Evolutionary conservation across 2,329 filamentous ascomycete species (phyloP).

Genomic region (Trichoderma polysporum): DNA sequence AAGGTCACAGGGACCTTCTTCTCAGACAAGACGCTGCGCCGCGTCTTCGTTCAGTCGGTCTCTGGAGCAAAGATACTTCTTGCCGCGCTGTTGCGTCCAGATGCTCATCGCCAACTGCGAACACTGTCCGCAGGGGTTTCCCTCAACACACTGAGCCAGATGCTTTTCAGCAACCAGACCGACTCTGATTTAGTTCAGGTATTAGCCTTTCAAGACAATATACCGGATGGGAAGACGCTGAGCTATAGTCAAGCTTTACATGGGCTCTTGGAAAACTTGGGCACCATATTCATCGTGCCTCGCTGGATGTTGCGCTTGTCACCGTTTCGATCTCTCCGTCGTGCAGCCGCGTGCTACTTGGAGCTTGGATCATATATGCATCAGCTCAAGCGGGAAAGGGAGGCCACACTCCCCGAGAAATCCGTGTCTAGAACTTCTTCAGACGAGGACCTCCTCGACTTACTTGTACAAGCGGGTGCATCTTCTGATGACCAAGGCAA

Average conservation of each 20-base stretch:
- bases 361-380: background rate
- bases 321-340: background rate
- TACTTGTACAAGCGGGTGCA: background rate
- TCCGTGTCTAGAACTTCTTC: background rate
- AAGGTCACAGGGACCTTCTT: background rate
- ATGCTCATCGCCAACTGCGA: background rate
- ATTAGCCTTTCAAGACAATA: background rate
- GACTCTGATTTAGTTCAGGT: background rate
- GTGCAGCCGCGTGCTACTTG: background rate
- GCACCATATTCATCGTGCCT: background rate
- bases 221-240: background rate
- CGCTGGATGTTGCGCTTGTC: background rate
- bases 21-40: background rate
- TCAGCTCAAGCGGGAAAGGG: background rate
- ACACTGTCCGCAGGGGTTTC: background rate
- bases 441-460: background rate
- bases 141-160: background rate
- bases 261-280: background rate
- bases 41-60: background rate
- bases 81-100: background rate
- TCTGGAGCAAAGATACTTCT: background rate
- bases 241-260: background rate
- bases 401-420: background rate
- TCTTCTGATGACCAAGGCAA: background rate
- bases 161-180: background rate